A percentile compares a stretch with the other conserved stretches of the same genome.
Conservation (phyloP, 2,329 filamentous ascomycete genomes). For the Fusarium sarcochroum region DNA sequence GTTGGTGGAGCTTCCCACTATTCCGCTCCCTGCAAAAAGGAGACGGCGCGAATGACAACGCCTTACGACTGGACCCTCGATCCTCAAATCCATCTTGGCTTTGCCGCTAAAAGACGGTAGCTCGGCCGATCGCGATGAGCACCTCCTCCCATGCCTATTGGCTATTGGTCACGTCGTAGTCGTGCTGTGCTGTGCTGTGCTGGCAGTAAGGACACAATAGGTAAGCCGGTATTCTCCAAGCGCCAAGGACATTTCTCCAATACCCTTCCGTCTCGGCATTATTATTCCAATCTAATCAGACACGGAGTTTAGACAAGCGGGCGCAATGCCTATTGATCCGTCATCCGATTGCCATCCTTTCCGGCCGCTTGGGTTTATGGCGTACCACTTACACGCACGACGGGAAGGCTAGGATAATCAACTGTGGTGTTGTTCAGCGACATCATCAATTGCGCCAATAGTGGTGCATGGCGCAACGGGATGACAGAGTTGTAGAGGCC, state of each 20-base stretch:
- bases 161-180: neutral
- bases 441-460: slow-evolving; percentile 4
- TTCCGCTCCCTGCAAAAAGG: slow-evolving; percentile 16
- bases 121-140: slow-evolving; percentile 42
- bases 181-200: no score
- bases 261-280: slow-evolving; percentile 7
- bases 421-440: neutral
- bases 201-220: neutral
- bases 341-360: slow-evolving; percentile 15
- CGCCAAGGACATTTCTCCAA: slow-evolving; percentile 17
- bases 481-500: slow-evolving; percentile 9
- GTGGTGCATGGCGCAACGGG: slow-evolving; percentile 13
- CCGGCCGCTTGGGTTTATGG: slow-evolving; percentile 13
- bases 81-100: slow-evolving; percentile 43
- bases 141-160: slow-evolving; percentile 20
- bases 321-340: neutral
- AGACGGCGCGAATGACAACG: slow-evolving; percentile 18
- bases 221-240: slow-evolving; percentile 1
- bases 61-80: slow-evolving; percentile 27
- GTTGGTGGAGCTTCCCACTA: slow-evolving; percentile 18
- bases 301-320: slow-evolving; percentile 3
- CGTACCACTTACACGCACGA: slow-evolving; percentile 3
- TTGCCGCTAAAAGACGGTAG: slow-evolving; percentile 45
- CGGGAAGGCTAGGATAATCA: neutral
- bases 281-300: slow-evolving; percentile 1